phyloP scores from a whole-genome alignment of 179 eudicot genomes.

The Beta lomatogona region DNA sequence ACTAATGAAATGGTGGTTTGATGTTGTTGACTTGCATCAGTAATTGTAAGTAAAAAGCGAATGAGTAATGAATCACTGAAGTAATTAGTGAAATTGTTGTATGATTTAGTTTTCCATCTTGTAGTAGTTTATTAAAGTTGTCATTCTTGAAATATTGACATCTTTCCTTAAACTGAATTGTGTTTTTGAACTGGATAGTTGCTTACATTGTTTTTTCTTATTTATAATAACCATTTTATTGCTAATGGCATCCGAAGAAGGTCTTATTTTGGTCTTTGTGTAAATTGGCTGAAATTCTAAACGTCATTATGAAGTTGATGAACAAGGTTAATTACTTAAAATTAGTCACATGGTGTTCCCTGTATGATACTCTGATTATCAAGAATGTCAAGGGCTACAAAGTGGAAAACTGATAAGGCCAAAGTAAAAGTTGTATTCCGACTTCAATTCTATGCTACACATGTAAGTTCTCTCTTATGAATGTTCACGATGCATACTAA shows the following conservation, averaged over 20 bases:
- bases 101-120: conserved; percentile 13
- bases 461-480: conserved; percentile 55
- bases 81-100: not conserved
- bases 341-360: conserved; percentile 23
- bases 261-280: not conserved
- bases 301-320: conserved; percentile 8
- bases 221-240: not conserved
- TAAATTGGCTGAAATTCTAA: conserved; percentile 4
- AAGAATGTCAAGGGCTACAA: conserved; percentile 70
- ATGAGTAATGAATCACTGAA: not conserved
- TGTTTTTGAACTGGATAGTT: not conserved
- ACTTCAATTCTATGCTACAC: conserved; percentile 93
- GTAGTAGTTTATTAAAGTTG: conserved; percentile 1
- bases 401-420: conserved; percentile 88
- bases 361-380: conserved; percentile 28
- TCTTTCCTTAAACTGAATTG: not conserved
- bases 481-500: not conserved
- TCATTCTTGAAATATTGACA: not conserved
- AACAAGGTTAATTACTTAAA: conserved; percentile 23
- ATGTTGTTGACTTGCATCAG: too few species aligned
- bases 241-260: not conserved
- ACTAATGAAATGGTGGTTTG: too few species aligned
- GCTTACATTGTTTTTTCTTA: not conserved
- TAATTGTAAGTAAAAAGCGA: not conserved
- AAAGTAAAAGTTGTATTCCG: conserved; percentile 96